A percentile compares a stretch with the other conserved stretches of the same genome.
Evolutionary conservation across 208 protist genomes (phyloP).

Genomic region (Trypanosoma avium): DNA sequence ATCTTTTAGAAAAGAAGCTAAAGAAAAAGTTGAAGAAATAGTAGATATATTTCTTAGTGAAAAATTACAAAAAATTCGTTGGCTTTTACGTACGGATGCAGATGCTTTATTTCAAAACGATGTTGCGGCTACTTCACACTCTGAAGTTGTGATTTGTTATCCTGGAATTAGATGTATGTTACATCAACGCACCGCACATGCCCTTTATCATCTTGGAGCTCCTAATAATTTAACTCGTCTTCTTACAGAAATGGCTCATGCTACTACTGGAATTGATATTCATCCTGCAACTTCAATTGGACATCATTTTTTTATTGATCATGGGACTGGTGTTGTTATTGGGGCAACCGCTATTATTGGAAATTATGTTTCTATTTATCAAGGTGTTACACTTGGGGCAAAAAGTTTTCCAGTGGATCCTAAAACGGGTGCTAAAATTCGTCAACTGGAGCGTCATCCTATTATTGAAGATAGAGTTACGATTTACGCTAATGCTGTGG

Average conservation of each 20-base stretch:
- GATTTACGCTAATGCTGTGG: slow-evolving; percentile 79
- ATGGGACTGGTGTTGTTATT: slow-evolving; percentile 89
- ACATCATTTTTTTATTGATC: slow-evolving; percentile 90
- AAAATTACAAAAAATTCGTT: slow-evolving; percentile 47
- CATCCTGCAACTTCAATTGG: slow-evolving; percentile 82
- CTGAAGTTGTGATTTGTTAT: slow-evolving; percentile 74
- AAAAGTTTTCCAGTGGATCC: slow-evolving; percentile 54
- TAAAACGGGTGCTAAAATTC: slow-evolving; percentile 54
- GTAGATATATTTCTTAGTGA: slow-evolving; percentile 50
- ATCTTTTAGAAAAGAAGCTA: slow-evolving; percentile 15
- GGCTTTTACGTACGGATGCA: slow-evolving; percentile 71
- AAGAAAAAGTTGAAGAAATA: slow-evolving; percentile 44
- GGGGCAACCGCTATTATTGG: slow-evolving; percentile 84
- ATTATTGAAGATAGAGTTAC: slow-evolving; percentile 82
- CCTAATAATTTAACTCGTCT: slow-evolving; percentile 72
- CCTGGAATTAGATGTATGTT: slow-evolving; percentile 75
- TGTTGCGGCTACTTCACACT: slow-evolving; percentile 60
- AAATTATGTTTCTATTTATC: slow-evolving; percentile 77
- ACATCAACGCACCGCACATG: slow-evolving; percentile 68
- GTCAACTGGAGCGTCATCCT: slow-evolving; percentile 75
- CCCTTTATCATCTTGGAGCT: slow-evolving; percentile 62
- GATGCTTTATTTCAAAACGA: slow-evolving; percentile 56
- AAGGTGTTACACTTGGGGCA: slow-evolving; percentile 87
- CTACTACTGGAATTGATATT: slow-evolving; percentile 82
- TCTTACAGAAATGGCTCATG: slow-evolving; percentile 72